A percentile compares a stretch with the other conserved stretches of the same genome.
These are phyloP conservation scores for Epicoccum nigrum DNA, from an alignment of 2,329 filamentous ascomycete genomes.

Conservation along the genomic window DNA sequence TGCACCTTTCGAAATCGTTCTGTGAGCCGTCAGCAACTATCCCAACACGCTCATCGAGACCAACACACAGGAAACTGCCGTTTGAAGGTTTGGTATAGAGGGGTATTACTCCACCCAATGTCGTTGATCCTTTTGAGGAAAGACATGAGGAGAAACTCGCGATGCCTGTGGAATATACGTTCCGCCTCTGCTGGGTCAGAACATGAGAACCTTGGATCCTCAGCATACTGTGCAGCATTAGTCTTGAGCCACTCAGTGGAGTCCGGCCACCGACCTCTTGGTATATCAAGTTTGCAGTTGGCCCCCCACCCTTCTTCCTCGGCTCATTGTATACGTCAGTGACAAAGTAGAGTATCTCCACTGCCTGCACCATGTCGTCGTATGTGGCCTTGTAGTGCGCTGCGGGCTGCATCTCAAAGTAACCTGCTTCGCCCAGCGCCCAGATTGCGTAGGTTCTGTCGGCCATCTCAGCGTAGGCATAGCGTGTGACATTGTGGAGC, in stretches of 20 bases:
- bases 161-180: constrained; percentile 43
- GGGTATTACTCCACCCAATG: constrained; percentile 52
- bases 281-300: constrained; percentile 49
- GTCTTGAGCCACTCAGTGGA: neutral
- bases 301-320: constrained; percentile 47
- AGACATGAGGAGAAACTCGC: constrained; percentile 52
- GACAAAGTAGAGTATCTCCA: constrained; percentile 68
- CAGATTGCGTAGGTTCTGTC: constrained; percentile 66
- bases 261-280: constrained; percentile 39
- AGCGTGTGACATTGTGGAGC: constrained; percentile 58
- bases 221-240: constrained; percentile 41
- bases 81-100: constrained; percentile 51
- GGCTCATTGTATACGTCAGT: constrained; percentile 61
- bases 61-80: constrained; percentile 44
- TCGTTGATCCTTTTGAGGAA: constrained; percentile 54
- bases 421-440: constrained; percentile 69
- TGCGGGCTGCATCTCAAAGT: constrained; percentile 71
- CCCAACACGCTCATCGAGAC: neutral
- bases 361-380: constrained; percentile 66
- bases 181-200: constrained; percentile 32
- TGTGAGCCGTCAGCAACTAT: constrained; percentile 21
- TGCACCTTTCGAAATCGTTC: constrained; percentile 41
- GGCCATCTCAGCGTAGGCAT: constrained; percentile 60
- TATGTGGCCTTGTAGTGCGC: constrained; percentile 62
- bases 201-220: constrained; percentile 39